phyloP scores from a whole-genome alignment of 495 filamentous ascomycete genomes.

The Sordaria brevicollis region DNA sequence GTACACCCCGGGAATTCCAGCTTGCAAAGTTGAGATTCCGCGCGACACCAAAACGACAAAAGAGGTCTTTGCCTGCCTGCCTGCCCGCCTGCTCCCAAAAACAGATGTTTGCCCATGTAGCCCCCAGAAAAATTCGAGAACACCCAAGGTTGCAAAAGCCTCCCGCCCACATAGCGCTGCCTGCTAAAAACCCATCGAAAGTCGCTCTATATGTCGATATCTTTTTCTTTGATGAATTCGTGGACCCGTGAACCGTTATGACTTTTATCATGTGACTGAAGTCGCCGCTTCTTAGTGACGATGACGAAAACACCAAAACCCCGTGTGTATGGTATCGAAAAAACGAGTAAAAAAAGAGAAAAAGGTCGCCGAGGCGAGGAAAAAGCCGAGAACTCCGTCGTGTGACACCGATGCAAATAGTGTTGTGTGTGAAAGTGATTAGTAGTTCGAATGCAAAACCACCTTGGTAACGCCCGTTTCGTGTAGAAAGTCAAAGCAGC shows the following conservation, averaged over 20 bases:
- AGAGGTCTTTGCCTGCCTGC: conserved; percentile 16
- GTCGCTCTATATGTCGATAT: conserved; percentile 27
- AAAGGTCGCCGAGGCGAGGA: conserved; percentile 1
- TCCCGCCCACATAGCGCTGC: neutral
- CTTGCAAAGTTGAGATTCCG: conserved; percentile 10
- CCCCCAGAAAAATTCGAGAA: conserved; percentile 16
- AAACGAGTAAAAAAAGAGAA: conserved; percentile 7
- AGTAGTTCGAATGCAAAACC: conserved; percentile 20
- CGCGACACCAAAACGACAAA: conserved; percentile 18
- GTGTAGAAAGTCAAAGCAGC: conserved; percentile 12
- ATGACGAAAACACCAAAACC: conserved; percentile 13
- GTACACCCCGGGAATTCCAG: conserved; percentile 8
- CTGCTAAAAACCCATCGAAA: conserved; percentile 2
- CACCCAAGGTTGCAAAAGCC: conserved; percentile 14
- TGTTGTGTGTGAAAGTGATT: conserved; percentile 10
- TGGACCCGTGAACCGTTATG: conserved; percentile 28
- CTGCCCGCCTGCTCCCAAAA: conserved; percentile 13
- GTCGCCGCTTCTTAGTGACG: conserved; percentile 25
- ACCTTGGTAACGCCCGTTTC: conserved; percentile 23
- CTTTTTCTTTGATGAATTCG: conserved; percentile 27
- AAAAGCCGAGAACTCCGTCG: conserved; percentile 23
- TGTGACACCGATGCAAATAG: conserved; percentile 26
- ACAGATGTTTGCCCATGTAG: conserved; percentile 15
- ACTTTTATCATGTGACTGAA: conserved; percentile 25
- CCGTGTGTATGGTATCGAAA: conserved; percentile 25